phyloP scores from a whole-genome alignment of 1,139 yeast species.

The Candida tropicalis region DNA sequence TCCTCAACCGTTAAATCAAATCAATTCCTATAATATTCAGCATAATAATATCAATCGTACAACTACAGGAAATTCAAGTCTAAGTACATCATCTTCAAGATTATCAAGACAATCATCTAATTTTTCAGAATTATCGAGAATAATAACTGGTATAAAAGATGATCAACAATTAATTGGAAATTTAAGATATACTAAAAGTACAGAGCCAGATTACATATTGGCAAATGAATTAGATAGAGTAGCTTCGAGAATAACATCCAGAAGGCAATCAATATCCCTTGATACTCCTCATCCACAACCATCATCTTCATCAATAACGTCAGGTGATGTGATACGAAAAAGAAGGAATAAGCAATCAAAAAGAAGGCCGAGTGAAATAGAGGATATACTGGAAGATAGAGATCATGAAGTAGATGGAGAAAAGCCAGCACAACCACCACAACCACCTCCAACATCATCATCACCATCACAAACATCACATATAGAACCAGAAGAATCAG shows the following conservation, averaged over 20 bases:
- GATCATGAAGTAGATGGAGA: too few species aligned
- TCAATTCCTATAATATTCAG: too few species aligned
- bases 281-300: too few species aligned
- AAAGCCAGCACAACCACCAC: too few species aligned
- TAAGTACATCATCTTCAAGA: not conserved
- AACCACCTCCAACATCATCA: too few species aligned
- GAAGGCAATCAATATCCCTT: not conserved
- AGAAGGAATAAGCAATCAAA: too few species aligned
- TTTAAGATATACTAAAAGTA: not conserved
- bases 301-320: too few species aligned
- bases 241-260: conserved; percentile 6
- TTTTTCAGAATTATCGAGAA: not conserved
- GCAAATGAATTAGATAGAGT: conserved; percentile 26
- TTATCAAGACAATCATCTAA: not conserved
- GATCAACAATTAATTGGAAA: not conserved
- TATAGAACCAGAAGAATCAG: conserved; percentile 12
- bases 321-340: too few species aligned
- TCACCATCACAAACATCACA: too few species aligned
- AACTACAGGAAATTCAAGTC: not conserved
- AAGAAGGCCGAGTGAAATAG: conserved; percentile 4
- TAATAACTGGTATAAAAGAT: not conserved
- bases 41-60: not conserved
- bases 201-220: conserved; percentile 9
- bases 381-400: conserved; percentile 5
- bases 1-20: not conserved